Percentiles rank a stretch among this genome's conserved stretches.
Conservation (phyloP, 257 asterid species). For the Avicennia marina region DNA sequence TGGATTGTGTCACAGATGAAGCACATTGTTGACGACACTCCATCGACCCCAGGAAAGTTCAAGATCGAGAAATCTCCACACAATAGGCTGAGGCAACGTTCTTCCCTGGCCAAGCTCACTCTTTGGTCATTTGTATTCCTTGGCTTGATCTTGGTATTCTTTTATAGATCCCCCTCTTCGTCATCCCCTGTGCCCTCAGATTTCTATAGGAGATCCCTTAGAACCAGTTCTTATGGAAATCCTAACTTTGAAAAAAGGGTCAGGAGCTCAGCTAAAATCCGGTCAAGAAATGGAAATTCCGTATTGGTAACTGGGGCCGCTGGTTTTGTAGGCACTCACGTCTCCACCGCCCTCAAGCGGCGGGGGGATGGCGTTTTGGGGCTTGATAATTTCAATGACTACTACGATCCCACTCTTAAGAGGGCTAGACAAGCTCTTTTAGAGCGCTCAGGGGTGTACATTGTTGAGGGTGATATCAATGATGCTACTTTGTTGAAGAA, state of each 20-base stretch:
- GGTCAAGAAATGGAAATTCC: conserved; percentile 80
- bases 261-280: conserved; percentile 70
- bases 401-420: conserved; percentile 76
- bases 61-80: conserved; percentile 91
- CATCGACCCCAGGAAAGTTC: conserved; percentile 89
- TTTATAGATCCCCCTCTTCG: conserved; percentile 70
- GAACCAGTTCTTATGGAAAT: conserved; percentile 56
- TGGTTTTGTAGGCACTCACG: conserved; percentile 94
- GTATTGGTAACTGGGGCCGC: conserved; percentile 96
- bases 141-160: conserved; percentile 72
- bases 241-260: conserved; percentile 70
- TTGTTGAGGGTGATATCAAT: conserved; percentile 92
- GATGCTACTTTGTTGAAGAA: conserved; percentile 54
- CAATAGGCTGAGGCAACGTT: conserved; percentile 65
- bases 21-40: conserved; percentile 71
- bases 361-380: conserved; percentile 96
- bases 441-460: conserved; percentile 80
- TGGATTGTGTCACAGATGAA: conserved; percentile 42
- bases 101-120: conserved; percentile 74
- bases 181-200: conserved; percentile 52
- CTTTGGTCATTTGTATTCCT: conserved; percentile 85
- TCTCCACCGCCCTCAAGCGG: conserved; percentile 86
- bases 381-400: conserved; percentile 74
- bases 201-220: conserved; percentile 79
- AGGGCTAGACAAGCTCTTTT: conserved; percentile 73